These are phyloP conservation scores for Chaetoceros muelleri DNA, from an alignment of 108 stramenopile genomes.

Conservation along the genomic window DNA sequence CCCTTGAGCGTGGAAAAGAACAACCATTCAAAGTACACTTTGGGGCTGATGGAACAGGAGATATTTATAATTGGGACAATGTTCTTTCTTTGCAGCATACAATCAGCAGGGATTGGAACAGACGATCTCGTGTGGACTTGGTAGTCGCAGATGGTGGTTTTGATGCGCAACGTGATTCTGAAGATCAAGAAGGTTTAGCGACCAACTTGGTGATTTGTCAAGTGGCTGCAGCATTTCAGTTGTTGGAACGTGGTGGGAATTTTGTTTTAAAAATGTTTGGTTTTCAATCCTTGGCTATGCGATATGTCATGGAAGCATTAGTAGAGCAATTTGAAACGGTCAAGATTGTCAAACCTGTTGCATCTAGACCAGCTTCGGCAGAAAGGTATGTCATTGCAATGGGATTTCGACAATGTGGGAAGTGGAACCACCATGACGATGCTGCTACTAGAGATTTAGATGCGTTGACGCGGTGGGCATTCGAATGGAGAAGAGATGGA, in stretches of 20 bases:
- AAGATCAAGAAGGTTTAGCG: slow-evolving; percentile 61
- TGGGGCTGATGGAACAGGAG: slow-evolving; percentile 70
- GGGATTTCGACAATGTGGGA: too few species aligned
- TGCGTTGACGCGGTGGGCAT: too few species aligned
- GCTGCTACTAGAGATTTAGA: too few species aligned
- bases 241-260: slow-evolving; percentile 45
- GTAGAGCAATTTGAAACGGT: slow-evolving; percentile 33
- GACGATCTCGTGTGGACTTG: slow-evolving; percentile 25
- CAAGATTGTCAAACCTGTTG: slow-evolving; percentile 58
- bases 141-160: slow-evolving; percentile 85
- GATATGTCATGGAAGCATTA: slow-evolving; percentile 19
- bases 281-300: slow-evolving; percentile 38
- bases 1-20: slow-evolving; percentile 12
- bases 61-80: slow-evolving; percentile 80
- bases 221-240: slow-evolving; percentile 50
- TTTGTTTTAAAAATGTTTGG: slow-evolving; percentile 77
- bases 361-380: slow-evolving; percentile 74
- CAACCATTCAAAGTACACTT: slow-evolving; percentile 7
- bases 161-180: slow-evolving; percentile 79
- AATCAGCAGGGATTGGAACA: slow-evolving; percentile 17
- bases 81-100: slow-evolving; percentile 29
- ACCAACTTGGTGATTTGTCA: slow-evolving; percentile 66
- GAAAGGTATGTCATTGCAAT: slow-evolving; percentile 70
- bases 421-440: too few species aligned
- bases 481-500: too few species aligned